Base-by-base conservation (phyloP, 2,329 filamentous ascomycete genomes). In the Proliferodiscus dingleyae region DNA sequence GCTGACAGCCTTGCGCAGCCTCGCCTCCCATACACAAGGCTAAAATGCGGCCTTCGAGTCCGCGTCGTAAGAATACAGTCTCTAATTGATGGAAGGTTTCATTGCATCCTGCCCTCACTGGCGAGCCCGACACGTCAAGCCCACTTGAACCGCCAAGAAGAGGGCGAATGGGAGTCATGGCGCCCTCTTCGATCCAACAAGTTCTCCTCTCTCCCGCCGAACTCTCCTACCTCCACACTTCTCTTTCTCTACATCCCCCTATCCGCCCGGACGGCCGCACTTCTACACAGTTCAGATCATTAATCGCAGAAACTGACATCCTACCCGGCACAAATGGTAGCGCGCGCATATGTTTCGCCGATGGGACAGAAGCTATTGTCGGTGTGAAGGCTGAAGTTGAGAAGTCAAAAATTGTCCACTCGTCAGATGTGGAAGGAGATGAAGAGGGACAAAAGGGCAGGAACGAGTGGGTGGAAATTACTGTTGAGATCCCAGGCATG, bases 311-410 rank as follows among this genome's bases (percentile, higher is more conserved):
- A 71, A 89, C 87, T 44, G 87, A 88, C 47, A 87, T 97, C 46
- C 77, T 98, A 0, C 90, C 93, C 0, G 83, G 84, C 37, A 85
- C 91, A 13, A 95, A 97, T 62, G 93, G 93, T 50, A 94, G 87
- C 67, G 91, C 93, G 49, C 81, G 94, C 26, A 85, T 98, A 37
- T 95, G 91, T 56, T 94, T 97, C 64, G 83, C 89, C 3, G 93
- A 98, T 65, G 93, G 93, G 41, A 95, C 89, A 1, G 93, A 98
- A 68, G 93, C 93, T 5, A 85, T 98, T 50, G 93, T 96, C 5
- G 93, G 93, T 37, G 84, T 96, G 50, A 98, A 97, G 70, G 89
- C 88, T 1, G 91, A 97, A 69, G 87, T 97, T 3, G 89, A 95
- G 66, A 83, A 79, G 71, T 89, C 84, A 15, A 58, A 45, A 51